phyloP scores from a whole-genome alignment of 352 stramenopile species.

The Chrysophaeum taylorii region DNA sequence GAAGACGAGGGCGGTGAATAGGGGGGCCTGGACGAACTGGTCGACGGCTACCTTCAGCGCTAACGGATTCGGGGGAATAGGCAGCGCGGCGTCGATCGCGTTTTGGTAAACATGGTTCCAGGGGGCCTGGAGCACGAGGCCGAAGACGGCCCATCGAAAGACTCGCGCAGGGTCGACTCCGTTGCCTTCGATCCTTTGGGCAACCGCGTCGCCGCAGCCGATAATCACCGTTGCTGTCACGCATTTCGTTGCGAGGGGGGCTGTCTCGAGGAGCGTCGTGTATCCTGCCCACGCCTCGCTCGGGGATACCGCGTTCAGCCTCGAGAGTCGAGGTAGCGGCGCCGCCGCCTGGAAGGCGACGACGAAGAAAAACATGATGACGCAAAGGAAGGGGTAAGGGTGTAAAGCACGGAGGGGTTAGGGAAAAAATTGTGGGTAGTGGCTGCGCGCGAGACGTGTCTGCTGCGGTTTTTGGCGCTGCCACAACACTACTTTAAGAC shows the following conservation, averaged over 20 bases:
- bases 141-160: slow-evolving; percentile 49
- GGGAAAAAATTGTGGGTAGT: too few relatives aligned
- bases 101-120: slow-evolving; percentile 54
- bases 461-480: too few relatives aligned
- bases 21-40: slow-evolving; percentile 31
- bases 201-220: slow-evolving; percentile 49
- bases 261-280: slow-evolving; percentile 42
- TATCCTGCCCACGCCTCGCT: slow-evolving; percentile 35
- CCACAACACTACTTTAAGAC: too few relatives aligned
- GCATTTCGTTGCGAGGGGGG: slow-evolving; percentile 55
- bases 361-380: too few relatives aligned
- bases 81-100: slow-evolving; percentile 39
- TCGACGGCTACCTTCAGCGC: slow-evolving; percentile 27
- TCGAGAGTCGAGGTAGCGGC: too few relatives aligned
- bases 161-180: slow-evolving; percentile 41
- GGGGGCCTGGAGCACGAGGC: slow-evolving; percentile 46
- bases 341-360: too few relatives aligned
- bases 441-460: too few relatives aligned
- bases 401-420: too few relatives aligned
- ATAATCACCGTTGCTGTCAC: slow-evolving; percentile 56
- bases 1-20: slow-evolving; percentile 33
- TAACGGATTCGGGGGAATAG: slow-evolving; percentile 21
- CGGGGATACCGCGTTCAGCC: too few relatives aligned
- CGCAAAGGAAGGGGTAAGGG: too few relatives aligned
- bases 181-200: slow-evolving; percentile 40